A percentile compares a stretch with the other conserved stretches of the same genome.
phyloP scores from a whole-genome alignment of 345 rosid species.

The Syzygium grande region DNA sequence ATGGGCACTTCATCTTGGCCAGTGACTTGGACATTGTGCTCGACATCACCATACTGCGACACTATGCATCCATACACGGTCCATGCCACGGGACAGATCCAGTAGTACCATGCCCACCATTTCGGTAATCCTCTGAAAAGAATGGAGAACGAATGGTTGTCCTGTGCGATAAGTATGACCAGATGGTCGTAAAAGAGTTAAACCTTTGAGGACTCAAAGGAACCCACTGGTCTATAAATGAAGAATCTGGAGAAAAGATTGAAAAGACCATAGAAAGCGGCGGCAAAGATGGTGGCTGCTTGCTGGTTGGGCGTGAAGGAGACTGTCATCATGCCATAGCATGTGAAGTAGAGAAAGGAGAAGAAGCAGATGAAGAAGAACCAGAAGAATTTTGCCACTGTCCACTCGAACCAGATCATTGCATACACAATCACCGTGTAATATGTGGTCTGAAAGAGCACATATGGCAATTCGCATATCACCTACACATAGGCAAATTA shows the following conservation, averaged over 20 bases:
- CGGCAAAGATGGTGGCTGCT: constrained; percentile 65
- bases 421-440: constrained; percentile 61
- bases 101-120: constrained; percentile 97
- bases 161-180: background rate
- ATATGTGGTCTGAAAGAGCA: constrained; percentile 52
- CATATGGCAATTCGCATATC: constrained; percentile 56
- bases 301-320: constrained; percentile 81
- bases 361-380: constrained; percentile 76
- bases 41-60: constrained; percentile 67
- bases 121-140: constrained; percentile 61
- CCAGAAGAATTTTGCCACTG: constrained; percentile 64
- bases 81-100: constrained; percentile 90
- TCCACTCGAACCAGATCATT: constrained; percentile 81
- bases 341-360: constrained; percentile 90
- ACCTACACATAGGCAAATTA: constrained; percentile 32
- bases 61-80: constrained; percentile 60
- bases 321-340: constrained; percentile 94
- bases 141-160: background rate
- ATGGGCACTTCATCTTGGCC: constrained; percentile 23
- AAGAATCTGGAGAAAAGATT: constrained; percentile 86
- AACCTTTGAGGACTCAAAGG: background rate
- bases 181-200: background rate
- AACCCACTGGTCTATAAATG: constrained; percentile 69
- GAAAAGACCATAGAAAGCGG: constrained; percentile 68
- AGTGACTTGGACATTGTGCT: constrained; percentile 23